phyloP scores from a whole-genome alignment of 176 grass and related monocot species.

The Triticum monococcum region DNA sequence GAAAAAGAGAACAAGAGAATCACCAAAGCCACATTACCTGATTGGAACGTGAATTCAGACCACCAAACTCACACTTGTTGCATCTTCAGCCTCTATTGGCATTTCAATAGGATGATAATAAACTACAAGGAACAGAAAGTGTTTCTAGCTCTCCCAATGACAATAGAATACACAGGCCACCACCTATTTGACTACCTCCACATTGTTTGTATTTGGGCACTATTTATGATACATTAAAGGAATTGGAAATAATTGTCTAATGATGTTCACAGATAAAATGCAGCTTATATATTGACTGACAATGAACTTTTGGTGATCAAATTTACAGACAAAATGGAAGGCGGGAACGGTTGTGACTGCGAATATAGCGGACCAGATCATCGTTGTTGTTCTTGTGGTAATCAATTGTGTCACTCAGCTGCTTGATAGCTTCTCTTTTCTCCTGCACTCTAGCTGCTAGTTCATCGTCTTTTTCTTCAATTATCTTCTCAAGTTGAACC shows the following conservation, averaged over 20 bases:
- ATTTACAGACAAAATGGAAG: conserved; percentile 52
- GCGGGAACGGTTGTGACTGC: conserved; percentile 35
- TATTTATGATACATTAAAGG: conserved; percentile 24
- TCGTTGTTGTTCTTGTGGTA: conserved; percentile 77
- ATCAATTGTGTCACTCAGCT: conserved; percentile 62
- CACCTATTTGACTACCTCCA: not conserved
- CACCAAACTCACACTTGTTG: not conserved
- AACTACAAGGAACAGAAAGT: not conserved
- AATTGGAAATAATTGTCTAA: not conserved
- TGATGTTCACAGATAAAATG: not conserved
- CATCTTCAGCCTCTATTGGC: not conserved
- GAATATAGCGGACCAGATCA: conserved; percentile 47
- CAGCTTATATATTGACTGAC: conserved; percentile 21
- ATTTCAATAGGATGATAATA: not conserved
- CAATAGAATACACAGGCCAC: conserved; percentile 25
- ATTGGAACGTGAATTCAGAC: not conserved
- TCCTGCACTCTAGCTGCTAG: conserved; percentile 60
- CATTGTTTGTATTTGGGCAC: not conserved
- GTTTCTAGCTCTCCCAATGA: not conserved
- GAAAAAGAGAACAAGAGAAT: not conserved
- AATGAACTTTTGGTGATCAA: not conserved
- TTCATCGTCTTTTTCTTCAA: conserved; percentile 61
- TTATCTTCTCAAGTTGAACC: conserved; percentile 47
- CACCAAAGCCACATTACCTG: not conserved
- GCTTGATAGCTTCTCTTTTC: conserved; percentile 94